Percentiles rank a stretch among this genome's conserved stretches.
Evolutionary conservation across 306 rosid genomes (phyloP).

Genomic region (Mimosa pudica): DNA sequence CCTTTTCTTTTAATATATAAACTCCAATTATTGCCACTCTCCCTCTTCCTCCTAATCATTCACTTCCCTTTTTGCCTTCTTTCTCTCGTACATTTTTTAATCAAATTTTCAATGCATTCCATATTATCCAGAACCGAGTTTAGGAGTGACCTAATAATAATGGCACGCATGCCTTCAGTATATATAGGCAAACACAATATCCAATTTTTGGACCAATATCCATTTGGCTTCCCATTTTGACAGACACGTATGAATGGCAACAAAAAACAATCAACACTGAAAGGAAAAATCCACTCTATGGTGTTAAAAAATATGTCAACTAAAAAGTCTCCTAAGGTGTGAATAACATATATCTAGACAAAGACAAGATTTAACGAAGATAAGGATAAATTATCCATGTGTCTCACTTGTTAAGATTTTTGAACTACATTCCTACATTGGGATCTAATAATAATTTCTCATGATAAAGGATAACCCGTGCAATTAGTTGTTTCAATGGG

Average conservation of each 20-base stretch:
- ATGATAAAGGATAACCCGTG: too few species aligned
- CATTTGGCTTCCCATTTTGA: not conserved
- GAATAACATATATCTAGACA: too few species aligned
- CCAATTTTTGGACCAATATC: not conserved
- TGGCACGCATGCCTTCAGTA: not conserved
- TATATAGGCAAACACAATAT: not conserved
- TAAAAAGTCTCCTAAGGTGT: too few species aligned
- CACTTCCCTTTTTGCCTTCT: not conserved
- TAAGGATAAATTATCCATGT: too few species aligned
- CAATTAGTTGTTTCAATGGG: not conserved
- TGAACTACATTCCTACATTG: too few species aligned
- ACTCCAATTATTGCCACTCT: not conserved
- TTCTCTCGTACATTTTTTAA: too few species aligned
- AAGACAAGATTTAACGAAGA: too few species aligned
- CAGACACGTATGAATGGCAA: not conserved
- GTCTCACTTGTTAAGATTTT: too few species aligned
- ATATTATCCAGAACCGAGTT: not conserved
- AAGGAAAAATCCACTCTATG: too few species aligned
- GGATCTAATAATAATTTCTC: too few species aligned
- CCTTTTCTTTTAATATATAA: not conserved
- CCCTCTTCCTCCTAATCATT: not conserved
- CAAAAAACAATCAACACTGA: not conserved
- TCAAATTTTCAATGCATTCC: not conserved
- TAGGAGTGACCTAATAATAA: not conserved
- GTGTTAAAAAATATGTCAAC: too few species aligned